Conservation (phyloP, 768 basidiomycete species). For the Auricularia auricula-judae region DNA sequence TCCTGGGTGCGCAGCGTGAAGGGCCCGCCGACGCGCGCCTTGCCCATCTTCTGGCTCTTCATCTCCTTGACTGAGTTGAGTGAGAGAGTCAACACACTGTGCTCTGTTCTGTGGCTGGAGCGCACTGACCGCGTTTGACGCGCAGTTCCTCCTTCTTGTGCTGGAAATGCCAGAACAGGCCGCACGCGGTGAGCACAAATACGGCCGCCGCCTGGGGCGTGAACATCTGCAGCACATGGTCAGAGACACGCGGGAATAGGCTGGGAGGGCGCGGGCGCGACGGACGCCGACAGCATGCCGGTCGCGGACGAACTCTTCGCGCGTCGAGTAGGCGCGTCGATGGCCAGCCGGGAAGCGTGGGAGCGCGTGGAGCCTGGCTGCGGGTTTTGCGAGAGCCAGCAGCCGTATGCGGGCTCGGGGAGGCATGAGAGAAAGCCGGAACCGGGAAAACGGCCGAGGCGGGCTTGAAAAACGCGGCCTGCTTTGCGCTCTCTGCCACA, state of each 20-base stretch:
- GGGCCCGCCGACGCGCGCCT: conserved; percentile 84
- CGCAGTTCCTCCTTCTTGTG: conserved; percentile 71
- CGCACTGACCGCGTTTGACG: conserved; percentile 58
- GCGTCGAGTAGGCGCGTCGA: background rate
- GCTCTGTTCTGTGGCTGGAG: background rate
- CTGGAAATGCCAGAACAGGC: conserved; percentile 80
- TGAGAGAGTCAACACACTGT: background rate
- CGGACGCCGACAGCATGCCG: conserved; percentile 6
- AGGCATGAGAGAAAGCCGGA: background rate
- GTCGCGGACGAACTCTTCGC: conserved; percentile 3
- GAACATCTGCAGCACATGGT: conserved; percentile 54
- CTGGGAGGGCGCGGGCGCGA: background rate
- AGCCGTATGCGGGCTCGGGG: background rate
- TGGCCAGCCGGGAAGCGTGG: background rate
- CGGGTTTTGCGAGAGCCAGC: background rate
- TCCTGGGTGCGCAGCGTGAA: conserved; percentile 65
- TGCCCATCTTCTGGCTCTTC: conserved; percentile 61
- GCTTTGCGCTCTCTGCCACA: background rate
- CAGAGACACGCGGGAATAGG: background rate
- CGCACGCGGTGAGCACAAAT: conserved; percentile 74
- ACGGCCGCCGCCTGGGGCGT: conserved; percentile 75
- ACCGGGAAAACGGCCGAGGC: too few relatives aligned
- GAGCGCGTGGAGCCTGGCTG: background rate
- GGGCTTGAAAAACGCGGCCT: background rate
- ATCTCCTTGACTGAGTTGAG: conserved; percentile 61